Evolutionary conservation across 108 stramenopile genomes (phyloP).

Genomic region (Mediolabrus comicus): DNA sequence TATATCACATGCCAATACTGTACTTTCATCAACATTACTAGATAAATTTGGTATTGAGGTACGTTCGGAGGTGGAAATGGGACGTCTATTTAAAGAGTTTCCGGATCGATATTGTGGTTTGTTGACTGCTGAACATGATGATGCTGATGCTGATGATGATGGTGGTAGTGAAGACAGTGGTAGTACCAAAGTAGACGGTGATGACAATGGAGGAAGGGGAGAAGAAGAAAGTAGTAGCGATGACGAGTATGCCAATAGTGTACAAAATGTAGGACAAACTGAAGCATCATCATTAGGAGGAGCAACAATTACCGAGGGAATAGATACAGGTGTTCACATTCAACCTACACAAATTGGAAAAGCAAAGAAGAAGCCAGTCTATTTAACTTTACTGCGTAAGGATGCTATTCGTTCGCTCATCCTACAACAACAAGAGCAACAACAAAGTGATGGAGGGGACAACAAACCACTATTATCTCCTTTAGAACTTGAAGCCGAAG

Average conservation of each 20-base stretch:
- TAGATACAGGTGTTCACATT: conserved; percentile 44
- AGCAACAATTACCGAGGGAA: conserved; percentile 27
- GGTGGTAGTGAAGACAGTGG: not conserved
- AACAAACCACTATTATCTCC: not conserved
- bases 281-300: conserved; percentile 12
- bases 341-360: conserved; percentile 56
- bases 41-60: conserved; percentile 38
- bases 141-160: not conserved
- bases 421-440: not conserved
- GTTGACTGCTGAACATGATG: not conserved
- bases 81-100: conserved; percentile 49
- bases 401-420: conserved; percentile 66
- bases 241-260: conserved; percentile 1
- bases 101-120: conserved; percentile 22
- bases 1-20: conserved; percentile 76
- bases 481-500: conserved; percentile 8
- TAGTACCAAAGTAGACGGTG: too few relatives aligned
- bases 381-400: conserved; percentile 70
- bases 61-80: conserved; percentile 72
- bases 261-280: conserved; percentile 18
- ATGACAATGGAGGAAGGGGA: not conserved
- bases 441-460: not conserved
- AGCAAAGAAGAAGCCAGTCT: conserved; percentile 59
- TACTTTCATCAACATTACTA: conserved; percentile 49
- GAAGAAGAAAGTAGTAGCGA: not conserved